Evolutionary conservation across 345 rosid genomes (phyloP).

Genomic region (Gynandropsis gynandra): DNA sequence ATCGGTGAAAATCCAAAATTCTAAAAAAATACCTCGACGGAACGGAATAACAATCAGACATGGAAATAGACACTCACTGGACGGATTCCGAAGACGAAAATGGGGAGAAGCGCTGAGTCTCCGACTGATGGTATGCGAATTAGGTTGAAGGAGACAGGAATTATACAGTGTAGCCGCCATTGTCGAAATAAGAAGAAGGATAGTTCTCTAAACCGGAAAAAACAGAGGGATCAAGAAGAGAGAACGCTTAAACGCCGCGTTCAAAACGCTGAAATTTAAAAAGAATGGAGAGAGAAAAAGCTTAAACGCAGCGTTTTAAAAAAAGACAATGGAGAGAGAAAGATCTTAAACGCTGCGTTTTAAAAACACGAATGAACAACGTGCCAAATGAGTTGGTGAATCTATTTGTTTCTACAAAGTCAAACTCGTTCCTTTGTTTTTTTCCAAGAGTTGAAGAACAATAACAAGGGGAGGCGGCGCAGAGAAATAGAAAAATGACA

Average conservation of each 20-base stretch:
- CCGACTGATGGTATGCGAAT: slow-evolving; percentile 22
- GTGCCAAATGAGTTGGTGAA: no score
- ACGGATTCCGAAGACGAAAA: slow-evolving; percentile 13
- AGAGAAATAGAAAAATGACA: no score
- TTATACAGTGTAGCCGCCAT: slow-evolving; percentile 33
- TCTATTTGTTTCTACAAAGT: no score
- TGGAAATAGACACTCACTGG: slow-evolving; percentile 16
- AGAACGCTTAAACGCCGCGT: slow-evolving; percentile 29
- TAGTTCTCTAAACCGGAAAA: slow-evolving; percentile 9
- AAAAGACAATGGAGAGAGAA: slow-evolving; percentile 14
- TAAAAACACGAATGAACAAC: no score
- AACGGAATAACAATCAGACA: not conserved
- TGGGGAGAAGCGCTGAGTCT: slow-evolving; percentile 18
- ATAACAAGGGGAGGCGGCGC: no score
- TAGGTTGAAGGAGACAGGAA: slow-evolving; percentile 26
- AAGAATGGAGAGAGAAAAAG: no score
- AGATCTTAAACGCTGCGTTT: slow-evolving; percentile 16
- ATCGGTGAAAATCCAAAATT: not conserved
- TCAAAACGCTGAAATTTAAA: no score
- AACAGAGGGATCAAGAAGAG: not conserved
- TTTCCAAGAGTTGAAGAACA: no score
- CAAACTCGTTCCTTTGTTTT: no score
- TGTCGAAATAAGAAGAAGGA: slow-evolving; percentile 3
- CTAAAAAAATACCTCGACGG: not conserved
- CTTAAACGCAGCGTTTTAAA: no score